Conservation (phyloP, 305 asterid genomes). For the Fraxinus albicans region DNA sequence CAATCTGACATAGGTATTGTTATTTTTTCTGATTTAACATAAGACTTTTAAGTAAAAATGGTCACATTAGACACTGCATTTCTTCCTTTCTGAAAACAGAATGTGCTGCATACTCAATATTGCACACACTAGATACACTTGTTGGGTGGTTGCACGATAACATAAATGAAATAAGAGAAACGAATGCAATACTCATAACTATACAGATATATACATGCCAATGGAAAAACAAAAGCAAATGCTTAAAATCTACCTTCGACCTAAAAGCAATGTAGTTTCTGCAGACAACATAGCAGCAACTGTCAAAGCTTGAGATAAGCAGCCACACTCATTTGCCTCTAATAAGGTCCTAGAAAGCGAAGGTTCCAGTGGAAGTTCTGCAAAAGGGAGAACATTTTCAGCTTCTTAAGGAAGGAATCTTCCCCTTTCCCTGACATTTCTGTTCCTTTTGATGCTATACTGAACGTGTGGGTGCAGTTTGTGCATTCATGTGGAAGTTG, state of each 20-base stretch:
- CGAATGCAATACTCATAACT: neutral
- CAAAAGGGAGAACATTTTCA: constrained; percentile 32
- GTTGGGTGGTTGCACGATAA: neutral
- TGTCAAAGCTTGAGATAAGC: constrained; percentile 84
- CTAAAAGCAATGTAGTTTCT: constrained; percentile 70
- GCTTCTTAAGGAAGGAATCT: constrained; percentile 14
- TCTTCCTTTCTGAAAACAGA: constrained; percentile 2
- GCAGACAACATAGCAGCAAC: constrained; percentile 96
- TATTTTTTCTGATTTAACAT: constrained; percentile 1
- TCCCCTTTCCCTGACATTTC: neutral
- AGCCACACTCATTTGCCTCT: constrained; percentile 87
- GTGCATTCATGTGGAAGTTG: neutral
- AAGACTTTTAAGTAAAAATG: neutral
- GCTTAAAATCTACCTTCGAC: constrained; percentile 54
- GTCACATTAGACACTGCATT: constrained; percentile 8
- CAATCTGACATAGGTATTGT: neutral
- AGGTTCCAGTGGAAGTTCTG: constrained; percentile 98
- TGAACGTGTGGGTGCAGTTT: neutral
- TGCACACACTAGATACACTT: neutral
- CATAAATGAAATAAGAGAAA: neutral
- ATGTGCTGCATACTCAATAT: neutral
- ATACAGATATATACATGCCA: constrained; percentile 11
- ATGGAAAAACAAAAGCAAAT: constrained; percentile 14
- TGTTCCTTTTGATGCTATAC: neutral
- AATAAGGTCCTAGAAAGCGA: constrained; percentile 89